Base-by-base conservation (phyloP, 305 asterid species). In the Fraxinus greggii region DNA sequence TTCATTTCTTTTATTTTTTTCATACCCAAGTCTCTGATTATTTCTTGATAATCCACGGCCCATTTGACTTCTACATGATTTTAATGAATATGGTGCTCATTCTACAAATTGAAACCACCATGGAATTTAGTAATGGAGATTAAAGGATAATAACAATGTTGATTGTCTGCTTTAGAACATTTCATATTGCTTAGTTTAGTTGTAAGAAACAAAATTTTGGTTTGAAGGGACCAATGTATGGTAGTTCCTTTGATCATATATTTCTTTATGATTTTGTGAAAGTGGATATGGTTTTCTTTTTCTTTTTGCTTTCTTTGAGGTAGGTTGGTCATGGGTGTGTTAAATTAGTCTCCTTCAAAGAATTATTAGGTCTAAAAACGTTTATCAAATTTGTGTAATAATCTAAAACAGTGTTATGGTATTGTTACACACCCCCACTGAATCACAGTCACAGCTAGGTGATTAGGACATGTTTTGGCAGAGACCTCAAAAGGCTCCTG, bases 31-130 rank as follows among this genome's bases (percentile, higher is more conserved):
- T 72, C 78, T 51, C 24, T 51, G 32, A 21, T 38, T 12, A 42
- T 40, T 75, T 23, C 35, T 75, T 38, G 78, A 36, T 75, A 21
- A 8, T 45, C 73, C 73, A 63, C 3, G 9, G 21, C 56, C 23
- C n/a, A 12, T 2, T 77, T n/a, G 19, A 38, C 33, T 12, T 31
- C 67, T 65, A 36, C 19, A 45, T 54, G 76, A 67, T 28, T 63
- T 32, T 65, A 69, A 59, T 72, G 13, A 13, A 23, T 81, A 78
- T 72, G 56, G 8, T 59, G 82, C 17, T 61, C 35, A 1, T 69
- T 26, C 21, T 28, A 70, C 45, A 40, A 78, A 59, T 78, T 21
- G 69, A 75, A 40, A 35, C 48, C 56, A 36, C 76, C 81, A 67
- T 21, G 61, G 17, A 65, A 19, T 56, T 70, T 70, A 31, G 10